Conservation (phyloP, 2,329 filamentous ascomycete genomes). For the Fusarium tjaetaba region DNA sequence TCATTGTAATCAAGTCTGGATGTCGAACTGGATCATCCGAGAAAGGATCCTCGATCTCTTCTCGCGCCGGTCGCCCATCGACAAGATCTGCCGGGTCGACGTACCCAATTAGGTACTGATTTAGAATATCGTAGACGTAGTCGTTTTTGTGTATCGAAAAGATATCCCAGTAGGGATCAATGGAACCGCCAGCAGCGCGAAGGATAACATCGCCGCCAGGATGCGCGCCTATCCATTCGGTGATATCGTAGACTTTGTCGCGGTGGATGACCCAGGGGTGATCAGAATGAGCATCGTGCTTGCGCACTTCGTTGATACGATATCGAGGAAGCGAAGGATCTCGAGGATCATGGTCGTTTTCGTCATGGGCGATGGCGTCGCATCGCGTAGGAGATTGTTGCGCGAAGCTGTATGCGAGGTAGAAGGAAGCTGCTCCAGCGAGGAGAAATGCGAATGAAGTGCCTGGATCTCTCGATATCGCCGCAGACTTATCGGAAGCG, state of each 20-base stretch:
- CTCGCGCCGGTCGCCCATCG: conserved; percentile 63
- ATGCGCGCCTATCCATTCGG: conserved; percentile 72
- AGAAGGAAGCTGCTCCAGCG: conserved; percentile 31
- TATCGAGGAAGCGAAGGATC: conserved; percentile 59
- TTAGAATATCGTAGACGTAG: conserved; percentile 71
- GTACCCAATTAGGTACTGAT: conserved; percentile 71
- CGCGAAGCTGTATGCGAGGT: conserved; percentile 30
- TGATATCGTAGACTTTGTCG: conserved; percentile 76
- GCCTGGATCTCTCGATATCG: conserved; percentile 7
- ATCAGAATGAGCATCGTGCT: conserved; percentile 62
- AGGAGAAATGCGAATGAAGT: conserved; percentile 15
- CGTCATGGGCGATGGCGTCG: conserved; percentile 15
- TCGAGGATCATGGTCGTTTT: conserved; percentile 41
- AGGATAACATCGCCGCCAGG: conserved; percentile 76
- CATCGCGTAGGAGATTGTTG: conserved; percentile 33
- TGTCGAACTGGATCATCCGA: conserved; percentile 63
- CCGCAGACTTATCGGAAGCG: not conserved
- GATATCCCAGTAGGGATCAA: conserved; percentile 77
- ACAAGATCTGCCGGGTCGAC: conserved; percentile 68
- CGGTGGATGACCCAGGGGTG: conserved; percentile 72
- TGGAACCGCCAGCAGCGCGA: conserved; percentile 69
- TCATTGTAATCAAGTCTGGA: conserved; percentile 60
- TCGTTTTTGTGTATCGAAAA: conserved; percentile 74
- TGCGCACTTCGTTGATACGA: conserved; percentile 61
- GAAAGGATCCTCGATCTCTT: conserved; percentile 70